A percentile compares a stretch with the other conserved stretches of the same genome.
These are phyloP conservation scores for Lumnitzera racemosa DNA, from an alignment of 345 rosid species.

Conservation along the genomic window DNA sequence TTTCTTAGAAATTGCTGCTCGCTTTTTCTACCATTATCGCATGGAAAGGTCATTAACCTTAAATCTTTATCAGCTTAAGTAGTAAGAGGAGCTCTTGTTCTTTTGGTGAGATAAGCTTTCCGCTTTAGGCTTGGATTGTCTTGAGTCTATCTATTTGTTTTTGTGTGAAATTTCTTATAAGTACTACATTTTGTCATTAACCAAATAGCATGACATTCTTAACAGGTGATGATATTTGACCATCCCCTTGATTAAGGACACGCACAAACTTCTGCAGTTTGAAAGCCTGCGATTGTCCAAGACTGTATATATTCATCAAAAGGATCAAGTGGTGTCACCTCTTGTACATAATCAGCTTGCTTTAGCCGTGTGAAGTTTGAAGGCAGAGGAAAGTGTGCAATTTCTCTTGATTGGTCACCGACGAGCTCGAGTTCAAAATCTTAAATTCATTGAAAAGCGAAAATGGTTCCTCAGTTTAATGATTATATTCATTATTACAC, in stretches of 20 bases:
- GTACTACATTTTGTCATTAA: neutral
- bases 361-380: conserved; percentile 2
- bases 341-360: conserved; percentile 9
- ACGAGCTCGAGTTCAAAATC: too few relatives aligned
- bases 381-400: neutral
- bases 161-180: neutral
- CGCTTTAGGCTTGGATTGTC: too few relatives aligned
- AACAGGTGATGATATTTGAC: conserved; percentile 34
- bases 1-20: too few relatives aligned
- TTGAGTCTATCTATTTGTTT: neutral
- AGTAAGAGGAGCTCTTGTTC: too few relatives aligned
- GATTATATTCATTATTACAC: too few relatives aligned
- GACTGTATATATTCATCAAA: conserved; percentile 1
- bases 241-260: conserved; percentile 15
- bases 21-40: too few relatives aligned
- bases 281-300: conserved; percentile 2
- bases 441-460: too few relatives aligned
- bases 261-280: conserved; percentile 2
- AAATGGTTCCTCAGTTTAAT: too few relatives aligned
- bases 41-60: too few relatives aligned
- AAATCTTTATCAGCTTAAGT: too few relatives aligned
- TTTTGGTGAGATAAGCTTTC: too few relatives aligned
- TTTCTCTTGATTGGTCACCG: too few relatives aligned
- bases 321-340: neutral
- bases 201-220: conserved; percentile 3